Base-by-base conservation (phyloP, 352 stramenopile genomes). In the Phytophthora brassicae region DNA sequence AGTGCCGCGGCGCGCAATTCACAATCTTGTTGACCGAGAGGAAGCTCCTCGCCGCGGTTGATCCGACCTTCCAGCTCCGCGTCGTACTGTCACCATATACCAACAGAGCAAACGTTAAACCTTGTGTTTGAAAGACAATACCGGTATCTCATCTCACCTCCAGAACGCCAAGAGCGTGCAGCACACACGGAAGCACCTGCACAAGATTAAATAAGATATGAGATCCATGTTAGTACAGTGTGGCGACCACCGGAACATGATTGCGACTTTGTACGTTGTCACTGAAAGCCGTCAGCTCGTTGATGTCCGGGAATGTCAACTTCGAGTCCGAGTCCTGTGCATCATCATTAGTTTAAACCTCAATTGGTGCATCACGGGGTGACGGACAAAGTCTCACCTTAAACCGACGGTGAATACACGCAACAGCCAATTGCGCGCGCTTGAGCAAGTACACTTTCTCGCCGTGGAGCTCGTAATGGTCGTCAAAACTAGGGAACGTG, bases 401-500 rank as follows among this genome's bases (percentile, higher is more conserved):
- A 56, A 92, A 94, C 29, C 83, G 85, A 20, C 77, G 78, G 49
- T 91, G 73, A 19, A 92, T 61, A 16, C 56, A 79, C 4, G 63
- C 61, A 19, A 78, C 75, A 3, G 66, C 71, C 19, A 92, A 68
- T 65, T 94, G 85, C 33, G 72, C 83, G 13, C 84, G 81, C 67
- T 94, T 94, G 49, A 90, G 66, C 49, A 94, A 66, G 31, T 76
- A 89, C 6, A 84, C 68, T 22, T 74, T 70, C 19, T 70, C 70
- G 45, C 75, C 79, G 38, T 77, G 68, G 41, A 74, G 66, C 45
- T 77, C 70, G 4, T 72, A 75, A 60, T 79, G 70, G 64, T 94
- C 85, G 44, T 88, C 79, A 53, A 94, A 94, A 7, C 77, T 76
- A 16, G 83, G 72, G 65, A 94, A 94, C 1, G 70, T 78, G 4